Conservation (phyloP, 805 yeast species). For the Cyberlindnera euphorbiiphila region DNA sequence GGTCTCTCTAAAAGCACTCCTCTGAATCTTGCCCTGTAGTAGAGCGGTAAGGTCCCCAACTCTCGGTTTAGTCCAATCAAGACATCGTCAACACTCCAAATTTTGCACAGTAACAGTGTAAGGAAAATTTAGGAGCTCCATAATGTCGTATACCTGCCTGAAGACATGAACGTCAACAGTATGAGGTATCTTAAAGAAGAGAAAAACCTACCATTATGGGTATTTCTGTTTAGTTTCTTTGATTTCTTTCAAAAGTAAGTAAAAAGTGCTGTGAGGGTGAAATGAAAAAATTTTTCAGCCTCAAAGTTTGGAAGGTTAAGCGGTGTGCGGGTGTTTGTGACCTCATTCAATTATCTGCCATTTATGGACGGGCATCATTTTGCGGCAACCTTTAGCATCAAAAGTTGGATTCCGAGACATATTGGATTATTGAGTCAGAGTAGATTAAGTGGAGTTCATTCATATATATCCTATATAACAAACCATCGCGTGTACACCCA, state of each 20-base stretch:
- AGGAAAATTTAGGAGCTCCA: constrained; percentile 28
- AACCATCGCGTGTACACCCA: no score
- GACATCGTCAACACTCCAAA: constrained; percentile 30
- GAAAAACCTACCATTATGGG: constrained; percentile 11
- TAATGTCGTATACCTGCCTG: constrained; percentile 23
- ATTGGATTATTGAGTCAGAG: no score
- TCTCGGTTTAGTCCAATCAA: neutral
- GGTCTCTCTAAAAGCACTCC: no score
- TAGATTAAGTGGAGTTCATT: no score
- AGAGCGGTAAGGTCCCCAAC: neutral
- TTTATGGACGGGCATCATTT: no score
- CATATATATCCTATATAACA: no score
- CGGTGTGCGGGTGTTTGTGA: constrained; percentile 10
- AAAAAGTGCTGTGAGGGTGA: neutral
- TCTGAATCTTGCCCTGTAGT: neutral
- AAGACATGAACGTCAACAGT: no score
- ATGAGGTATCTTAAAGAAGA: no score
- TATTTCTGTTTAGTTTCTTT: neutral
- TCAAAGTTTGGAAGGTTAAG: neutral
- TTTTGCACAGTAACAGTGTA: constrained; percentile 11
- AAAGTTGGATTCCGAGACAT: no score
- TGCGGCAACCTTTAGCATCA: no score
- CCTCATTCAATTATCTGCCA: neutral
- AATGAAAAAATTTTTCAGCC: constrained; percentile 4
- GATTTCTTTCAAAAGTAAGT: neutral